Conservation (phyloP, 2,329 filamentous ascomycete species). For the Thyridium curvatum region DNA sequence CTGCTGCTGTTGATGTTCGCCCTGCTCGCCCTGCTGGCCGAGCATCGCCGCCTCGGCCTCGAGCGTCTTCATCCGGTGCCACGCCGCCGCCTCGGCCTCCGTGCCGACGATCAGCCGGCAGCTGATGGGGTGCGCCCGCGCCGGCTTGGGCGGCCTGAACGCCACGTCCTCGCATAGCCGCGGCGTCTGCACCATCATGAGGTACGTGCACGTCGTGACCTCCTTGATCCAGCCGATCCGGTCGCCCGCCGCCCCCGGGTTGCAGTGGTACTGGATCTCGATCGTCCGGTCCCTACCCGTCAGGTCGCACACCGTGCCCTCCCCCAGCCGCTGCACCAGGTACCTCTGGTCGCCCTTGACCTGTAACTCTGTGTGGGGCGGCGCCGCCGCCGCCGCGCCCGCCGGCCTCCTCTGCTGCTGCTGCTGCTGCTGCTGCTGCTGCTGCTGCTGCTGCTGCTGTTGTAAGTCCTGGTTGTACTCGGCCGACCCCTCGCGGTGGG, state of each 20-base stretch:
- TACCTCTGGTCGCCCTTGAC: conserved; percentile 80
- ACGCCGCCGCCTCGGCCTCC: conserved; percentile 39
- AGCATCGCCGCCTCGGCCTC: conserved; percentile 30
- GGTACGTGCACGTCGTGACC: conserved; percentile 80
- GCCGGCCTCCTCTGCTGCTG: conserved; percentile 10
- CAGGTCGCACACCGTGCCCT: conserved; percentile 79
- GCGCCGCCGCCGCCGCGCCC: conserved; percentile 12
- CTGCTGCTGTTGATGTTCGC: conserved; percentile 6
- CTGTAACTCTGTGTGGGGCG: conserved; percentile 60
- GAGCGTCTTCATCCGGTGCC: conserved; percentile 26
- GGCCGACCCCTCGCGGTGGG: conserved; percentile 8
- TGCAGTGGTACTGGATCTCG: conserved; percentile 77
- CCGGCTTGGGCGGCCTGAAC: conserved; percentile 75
- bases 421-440: conserved; percentile 8
- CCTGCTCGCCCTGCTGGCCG: conserved; percentile 14
- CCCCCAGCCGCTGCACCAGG: conserved; percentile 73
- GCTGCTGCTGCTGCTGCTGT: conserved; percentile 3
- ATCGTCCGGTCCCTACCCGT: conserved; percentile 76
- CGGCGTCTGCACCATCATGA: conserved; percentile 89
- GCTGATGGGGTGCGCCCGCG: conserved; percentile 67
- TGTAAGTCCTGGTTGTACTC: neutral
- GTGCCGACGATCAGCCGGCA: conserved; percentile 64
- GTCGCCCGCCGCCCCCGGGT: conserved; percentile 64
- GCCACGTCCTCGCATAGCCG: conserved; percentile 82
- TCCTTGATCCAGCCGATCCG: conserved; percentile 92